Evolutionary conservation across 2,329 filamentous ascomycete genomes (phyloP), one percentile per base, ranked within the genome.

Genomic region (Fulvia fulva): DNA sequence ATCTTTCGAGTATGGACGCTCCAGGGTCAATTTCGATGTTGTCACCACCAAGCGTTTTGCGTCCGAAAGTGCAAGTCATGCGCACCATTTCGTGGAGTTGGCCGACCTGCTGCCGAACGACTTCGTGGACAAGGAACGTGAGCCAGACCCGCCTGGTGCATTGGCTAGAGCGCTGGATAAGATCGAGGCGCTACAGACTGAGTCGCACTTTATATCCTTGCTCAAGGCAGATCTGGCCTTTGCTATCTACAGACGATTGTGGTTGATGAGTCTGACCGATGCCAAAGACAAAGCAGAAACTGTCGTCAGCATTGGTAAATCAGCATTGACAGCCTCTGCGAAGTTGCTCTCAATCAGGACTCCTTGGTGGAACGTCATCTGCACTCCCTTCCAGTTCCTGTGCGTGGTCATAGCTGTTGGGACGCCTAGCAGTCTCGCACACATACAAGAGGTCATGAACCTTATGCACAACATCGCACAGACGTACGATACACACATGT

Each of bases 1-100:
- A 23, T 85, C 82, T 0, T 84, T 83, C 59, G 82, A 85, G 56
- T 78, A 83, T 54, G 82, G 82, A 1, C 76, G 80, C 0, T 81
- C 81, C 0, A 73, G 80, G 12, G 79, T 83, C 51, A 63, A 75
- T 64, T 76, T 83, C 0, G 77, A 78, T 47, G 77, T 79, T 7
- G 75, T 78, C 3, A 77, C 70, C 2, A 72, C 70, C 16, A 71
- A 72, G 54, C 68, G 68, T 43, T 70, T 69, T 16, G 68, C 68
- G 2, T 50, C 69, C 0, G 70, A 72, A 30, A 64, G 56, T 32
- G 65, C 61, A 26, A 65, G 63, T 21, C 60, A 66, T 51, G 68
- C 68, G 1, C 67, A 71, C 51, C 68, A 70, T 32, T 67, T 70
- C 37, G 69, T 72, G 5, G 70, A 71, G 52, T 56, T 72, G 37